Evolutionary conservation across 78 protist genomes (phyloP), one percentile per base, ranked within the genome.

Genomic region (Dictyostelium firmibasis): DNA sequence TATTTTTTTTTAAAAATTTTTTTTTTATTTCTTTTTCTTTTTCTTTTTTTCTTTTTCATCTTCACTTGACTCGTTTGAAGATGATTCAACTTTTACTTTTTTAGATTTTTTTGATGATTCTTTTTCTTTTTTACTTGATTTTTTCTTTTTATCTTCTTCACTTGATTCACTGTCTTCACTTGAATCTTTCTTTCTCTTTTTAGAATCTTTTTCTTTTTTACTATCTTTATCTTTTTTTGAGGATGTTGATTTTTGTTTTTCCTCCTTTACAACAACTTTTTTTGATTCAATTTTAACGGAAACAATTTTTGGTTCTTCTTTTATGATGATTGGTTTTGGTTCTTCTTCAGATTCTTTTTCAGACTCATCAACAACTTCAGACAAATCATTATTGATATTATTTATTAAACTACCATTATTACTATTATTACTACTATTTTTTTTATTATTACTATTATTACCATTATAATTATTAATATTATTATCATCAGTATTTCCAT

Each of bases 21-120:
- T 64, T 14, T 18, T 47, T 33, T 11, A 35, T 74, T 85, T 85
- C 36, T 44, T 75, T 36, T 85, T 85, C 67, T 88, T 36, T 36
- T 88, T 50, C 27, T 77, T 60, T 25, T 79, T 64, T 33, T 38
- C 20, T 25, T 41, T 23, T 20, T 72, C 69, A 33, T 57, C 47
- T 86, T 86, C 84, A 20, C 41, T 29, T 29, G 36, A 25, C 33
- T 9, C 16, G 1, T 20, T 9, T 8, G 81, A 81, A 25, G 69
- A 35, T 44, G 84, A 78, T 67, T 67, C 76, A 64, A 25, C n/a
- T n/a, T 23, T 25, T 7, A 25, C 74, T 64, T 25, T 41, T 64
- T 25, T 41, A 16, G 82, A 76, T 41, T 76, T 41, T 76, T 76
- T 76, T 31, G 53, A 18, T 43, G 62, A 20, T 36, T 74, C 29